Evolutionary conservation across 2,329 filamentous ascomycete species (phyloP), one percentile per base, ranked within the genome.

Genomic region (Chlorencoelia australis): DNA sequence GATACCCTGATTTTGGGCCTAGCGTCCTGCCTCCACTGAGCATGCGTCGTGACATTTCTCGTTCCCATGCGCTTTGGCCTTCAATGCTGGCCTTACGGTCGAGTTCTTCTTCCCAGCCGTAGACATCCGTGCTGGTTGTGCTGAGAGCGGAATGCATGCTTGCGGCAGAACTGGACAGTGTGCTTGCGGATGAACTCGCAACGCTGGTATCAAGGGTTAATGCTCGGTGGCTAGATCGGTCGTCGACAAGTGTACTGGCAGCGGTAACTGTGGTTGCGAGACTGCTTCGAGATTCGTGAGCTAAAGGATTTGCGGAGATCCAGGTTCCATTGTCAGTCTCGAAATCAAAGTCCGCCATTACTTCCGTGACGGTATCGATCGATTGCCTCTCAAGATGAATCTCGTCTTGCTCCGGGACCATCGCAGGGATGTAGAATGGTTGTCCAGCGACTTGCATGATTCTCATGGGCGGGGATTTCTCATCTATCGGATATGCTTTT

Each of bases 21-120:
- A 41, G 29, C 5, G 40, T 48, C 30, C 49, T 33, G 18, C 45
- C 46, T 27, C 46, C 45, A 11, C 39, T 45, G 2, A 45, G 46
- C 27, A 49, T 20, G 27, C 49, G 39, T 17, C 46, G 39, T 26
- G 34, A 19, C 7, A 42, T 24, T 2, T 49, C 45, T 11, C 40
- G 22, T 15, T 51, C 43, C 50, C 49, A 52, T 15, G 36, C 28
- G 3, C 31, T 26, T 7, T 36, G 42, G 9, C 30, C 25, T 33
- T 56, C 51, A 4, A 48, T 44, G 25, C 42, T 50, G 9, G 47
- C 35, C 27, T 54, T 52, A 15, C 57, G 55, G 7, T 63, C 58
- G 14, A 65, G 56, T 44, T 67, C 67, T 7, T 67, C 67, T 40
- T 73, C 68, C 70, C 69, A 74, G 9, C 70, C 69, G 38, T 73